Evolutionary conservation across 805 yeast genomes (phyloP).

Genomic region (Suhomyces sp.): DNA sequence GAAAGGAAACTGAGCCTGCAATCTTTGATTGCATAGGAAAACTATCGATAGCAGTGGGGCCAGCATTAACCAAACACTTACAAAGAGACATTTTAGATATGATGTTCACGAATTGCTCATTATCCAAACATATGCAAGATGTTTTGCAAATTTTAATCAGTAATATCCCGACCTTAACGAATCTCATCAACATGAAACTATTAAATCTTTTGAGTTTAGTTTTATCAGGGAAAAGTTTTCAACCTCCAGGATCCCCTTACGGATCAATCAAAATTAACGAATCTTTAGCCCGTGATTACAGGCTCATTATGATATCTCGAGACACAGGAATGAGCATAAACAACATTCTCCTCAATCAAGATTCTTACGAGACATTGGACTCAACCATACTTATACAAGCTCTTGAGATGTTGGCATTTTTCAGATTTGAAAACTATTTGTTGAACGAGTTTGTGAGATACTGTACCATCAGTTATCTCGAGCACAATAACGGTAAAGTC

Average conservation of each 20-base stretch:
- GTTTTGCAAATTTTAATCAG: conserved; percentile 66
- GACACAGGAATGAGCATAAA: conserved; percentile 56
- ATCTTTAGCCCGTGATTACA: conserved; percentile 70
- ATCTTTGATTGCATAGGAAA: conserved; percentile 87
- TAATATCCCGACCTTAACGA: conserved; percentile 77
- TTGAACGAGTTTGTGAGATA: conserved; percentile 84
- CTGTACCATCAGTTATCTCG: conserved; percentile 81
- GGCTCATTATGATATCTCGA: conserved; percentile 68
- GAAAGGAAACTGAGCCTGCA: conserved; percentile 79
- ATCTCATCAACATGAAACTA: conserved; percentile 67
- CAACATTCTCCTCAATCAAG: conserved; percentile 30
- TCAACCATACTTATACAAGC: conserved; percentile 68
- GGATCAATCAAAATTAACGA: conserved; percentile 58
- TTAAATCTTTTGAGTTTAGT: conserved; percentile 71
- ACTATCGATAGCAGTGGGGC: conserved; percentile 86
- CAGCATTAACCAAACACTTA: conserved; percentile 85
- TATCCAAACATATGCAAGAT: conserved; percentile 79
- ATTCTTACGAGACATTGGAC: conserved; percentile 36
- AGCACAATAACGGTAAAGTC: conserved; percentile 75
- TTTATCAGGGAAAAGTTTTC: conserved; percentile 76
- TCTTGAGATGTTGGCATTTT: conserved; percentile 68
- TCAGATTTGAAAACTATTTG: conserved; percentile 72
- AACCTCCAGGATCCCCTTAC: conserved; percentile 84
- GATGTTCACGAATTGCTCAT: conserved; percentile 72
- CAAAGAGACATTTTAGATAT: conserved; percentile 78